phyloP scores from a whole-genome alignment of 1,284 basidiomycete species.

The Boletus calvinii region DNA sequence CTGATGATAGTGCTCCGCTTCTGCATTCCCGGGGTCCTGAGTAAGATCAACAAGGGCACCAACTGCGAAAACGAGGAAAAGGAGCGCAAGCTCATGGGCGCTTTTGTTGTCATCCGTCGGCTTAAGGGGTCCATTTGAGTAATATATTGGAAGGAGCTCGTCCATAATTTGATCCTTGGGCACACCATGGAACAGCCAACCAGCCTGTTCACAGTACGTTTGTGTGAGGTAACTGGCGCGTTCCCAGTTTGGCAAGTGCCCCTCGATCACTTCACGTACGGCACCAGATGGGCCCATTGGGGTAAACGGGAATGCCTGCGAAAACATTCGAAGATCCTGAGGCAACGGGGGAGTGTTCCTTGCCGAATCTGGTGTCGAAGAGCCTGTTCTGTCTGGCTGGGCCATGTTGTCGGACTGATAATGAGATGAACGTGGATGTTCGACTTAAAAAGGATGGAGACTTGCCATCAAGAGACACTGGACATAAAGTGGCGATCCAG shows the following conservation, averaged over 20 bases:
- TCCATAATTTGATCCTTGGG: constrained; percentile 49
- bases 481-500: constrained; percentile 12
- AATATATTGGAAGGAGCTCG: constrained; percentile 52
- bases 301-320: constrained; percentile 62
- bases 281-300: constrained; percentile 50
- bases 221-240: constrained; percentile 48
- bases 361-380: constrained; percentile 33
- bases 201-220: constrained; percentile 54
- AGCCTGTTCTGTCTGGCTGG: constrained; percentile 16
- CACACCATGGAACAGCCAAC: constrained; percentile 58
- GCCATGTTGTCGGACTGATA: constrained; percentile 28
- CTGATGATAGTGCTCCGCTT: constrained; percentile 62
- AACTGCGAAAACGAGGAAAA: constrained; percentile 64
- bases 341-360: constrained; percentile 36
- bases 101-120: constrained; percentile 36
- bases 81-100: constrained; percentile 54
- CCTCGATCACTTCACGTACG: constrained; percentile 49
- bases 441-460: constrained; percentile 5
- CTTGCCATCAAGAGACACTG: constrained; percentile 36
- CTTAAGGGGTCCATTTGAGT: constrained; percentile 32
- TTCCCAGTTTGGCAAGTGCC: constrained; percentile 50
- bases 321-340: constrained; percentile 51
- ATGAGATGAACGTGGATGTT: constrained; percentile 16
- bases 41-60: constrained; percentile 52
- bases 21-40: constrained; percentile 35